Evolutionary conservation across 331 rosid genomes (phyloP).

Genomic region (Quercus phellos): DNA sequence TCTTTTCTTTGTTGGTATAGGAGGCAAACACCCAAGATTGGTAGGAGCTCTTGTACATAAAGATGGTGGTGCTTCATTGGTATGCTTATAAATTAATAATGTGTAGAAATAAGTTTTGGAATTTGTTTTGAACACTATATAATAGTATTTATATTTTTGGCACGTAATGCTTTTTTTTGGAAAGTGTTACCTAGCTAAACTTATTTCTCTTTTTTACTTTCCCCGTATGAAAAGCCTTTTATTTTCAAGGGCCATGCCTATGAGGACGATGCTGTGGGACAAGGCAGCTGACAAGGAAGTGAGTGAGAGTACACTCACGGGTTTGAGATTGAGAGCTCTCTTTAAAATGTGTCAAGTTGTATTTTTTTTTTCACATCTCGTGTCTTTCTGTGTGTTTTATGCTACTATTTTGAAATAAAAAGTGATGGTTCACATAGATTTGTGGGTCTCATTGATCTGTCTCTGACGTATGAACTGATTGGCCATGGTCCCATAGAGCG

Average conservation of each 20-base stretch:
- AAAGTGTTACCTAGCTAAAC: neutral
- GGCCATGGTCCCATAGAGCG: slow-evolving; percentile 28
- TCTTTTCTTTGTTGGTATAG: slow-evolving; percentile 15
- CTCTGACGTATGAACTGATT: slow-evolving; percentile 8
- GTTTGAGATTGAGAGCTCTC: slow-evolving; percentile 26
- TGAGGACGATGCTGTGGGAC: slow-evolving; percentile 26
- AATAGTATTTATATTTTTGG: neutral
- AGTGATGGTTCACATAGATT: slow-evolving; percentile 15
- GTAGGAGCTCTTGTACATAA: slow-evolving; percentile 46
- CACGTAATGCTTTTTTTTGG: neutral
- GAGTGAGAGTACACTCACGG: slow-evolving; percentile 1
- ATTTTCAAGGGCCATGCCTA: neutral
- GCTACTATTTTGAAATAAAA: slow-evolving; percentile 13
- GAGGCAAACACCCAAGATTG: slow-evolving; percentile 19
- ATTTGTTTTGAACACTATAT: slow-evolving; percentile 20
- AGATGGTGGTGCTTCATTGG: slow-evolving; percentile 31
- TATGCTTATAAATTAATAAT: slow-evolving; percentile 30
- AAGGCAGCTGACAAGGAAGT: slow-evolving; percentile 14
- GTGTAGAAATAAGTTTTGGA: slow-evolving; percentile 42
- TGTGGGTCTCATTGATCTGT: slow-evolving; percentile 32
- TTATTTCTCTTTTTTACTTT: neutral
- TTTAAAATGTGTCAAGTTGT: slow-evolving; percentile 13
- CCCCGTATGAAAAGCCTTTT: neutral
- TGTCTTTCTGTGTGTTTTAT: neutral
- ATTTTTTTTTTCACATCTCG: slow-evolving; percentile 14